Percentiles rank a stretch among this genome's conserved stretches.
These are phyloP conservation scores for Phoma herbarum DNA, from an alignment of 2,329 filamentous ascomycete species.

Conservation along the genomic window DNA sequence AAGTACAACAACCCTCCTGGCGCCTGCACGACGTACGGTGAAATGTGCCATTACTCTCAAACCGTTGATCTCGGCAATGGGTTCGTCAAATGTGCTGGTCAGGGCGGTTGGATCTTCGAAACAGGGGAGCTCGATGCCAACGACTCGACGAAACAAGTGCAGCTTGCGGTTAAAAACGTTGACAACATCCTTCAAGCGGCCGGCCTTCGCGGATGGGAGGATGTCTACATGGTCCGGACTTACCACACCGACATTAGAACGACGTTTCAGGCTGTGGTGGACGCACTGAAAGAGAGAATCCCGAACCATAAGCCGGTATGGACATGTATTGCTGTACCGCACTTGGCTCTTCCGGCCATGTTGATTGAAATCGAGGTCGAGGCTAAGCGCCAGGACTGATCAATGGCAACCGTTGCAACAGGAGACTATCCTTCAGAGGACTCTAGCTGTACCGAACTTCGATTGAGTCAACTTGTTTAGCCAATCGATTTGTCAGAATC, in stretches of 20 bases:
- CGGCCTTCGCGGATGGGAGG: neutral
- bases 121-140: neutral
- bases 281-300: neutral
- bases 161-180: neutral
- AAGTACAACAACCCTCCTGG: neutral
- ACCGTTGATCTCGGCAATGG: neutral
- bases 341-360: neutral
- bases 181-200: neutral
- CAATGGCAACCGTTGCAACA: neutral
- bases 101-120: neutral
- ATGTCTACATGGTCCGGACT: neutral
- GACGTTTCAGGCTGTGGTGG: neutral
- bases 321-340: neutral
- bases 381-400: neutral
- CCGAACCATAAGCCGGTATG: neutral
- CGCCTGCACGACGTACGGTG: neutral
- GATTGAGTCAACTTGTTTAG: neutral
- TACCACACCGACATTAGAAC: neutral
- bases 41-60: neutral
- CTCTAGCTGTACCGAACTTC: neutral
- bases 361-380: neutral
- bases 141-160: neutral
- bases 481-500: neutral
- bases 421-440: neutral
- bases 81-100: neutral